phyloP scores from a whole-genome alignment of 2,329 filamentous ascomycete genomes.

The Exophiala spinifera region DNA sequence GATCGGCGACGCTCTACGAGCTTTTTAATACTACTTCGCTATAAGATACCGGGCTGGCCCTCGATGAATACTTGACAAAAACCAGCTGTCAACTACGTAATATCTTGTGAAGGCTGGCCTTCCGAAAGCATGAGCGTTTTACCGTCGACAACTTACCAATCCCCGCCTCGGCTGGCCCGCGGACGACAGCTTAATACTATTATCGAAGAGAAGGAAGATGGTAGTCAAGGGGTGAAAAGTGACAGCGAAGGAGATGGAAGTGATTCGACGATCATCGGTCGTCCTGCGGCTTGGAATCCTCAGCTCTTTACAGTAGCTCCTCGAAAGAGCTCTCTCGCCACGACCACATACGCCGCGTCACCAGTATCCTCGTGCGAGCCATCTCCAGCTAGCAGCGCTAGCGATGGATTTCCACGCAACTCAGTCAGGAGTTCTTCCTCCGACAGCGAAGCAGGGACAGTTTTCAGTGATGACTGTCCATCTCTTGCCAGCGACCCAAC shows the following conservation, averaged over 20 bases:
- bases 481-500: constrained; percentile 50
- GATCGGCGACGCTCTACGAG: constrained; percentile 19
- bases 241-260: constrained; percentile 40
- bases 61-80: constrained; percentile 7
- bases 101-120: constrained; percentile 19
- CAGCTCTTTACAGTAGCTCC: constrained; percentile 26
- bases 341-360: constrained; percentile 23
- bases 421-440: constrained; percentile 86
- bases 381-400: constrained; percentile 60
- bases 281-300: constrained; percentile 34
- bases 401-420: constrained; percentile 62
- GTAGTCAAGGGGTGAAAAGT: constrained; percentile 30
- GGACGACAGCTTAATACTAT: constrained; percentile 62
- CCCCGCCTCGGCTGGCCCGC: constrained; percentile 56
- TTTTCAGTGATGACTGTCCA: constrained; percentile 45
- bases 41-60: constrained; percentile 1
- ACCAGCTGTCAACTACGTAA: constrained; percentile 5
- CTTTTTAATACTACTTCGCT: constrained; percentile 20
- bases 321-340: constrained; percentile 21
- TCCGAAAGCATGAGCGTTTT: constrained; percentile 38
- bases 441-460: constrained; percentile 73
- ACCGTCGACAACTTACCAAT: constrained; percentile 50
- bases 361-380: constrained; percentile 38
- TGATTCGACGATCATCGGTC: constrained; percentile 32
- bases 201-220: constrained; percentile 54